A percentile compares a stretch with the other conserved stretches of the same genome.
Conservation (phyloP, 2,329 filamentous ascomycete species). For the Alternaria sp. region DNA sequence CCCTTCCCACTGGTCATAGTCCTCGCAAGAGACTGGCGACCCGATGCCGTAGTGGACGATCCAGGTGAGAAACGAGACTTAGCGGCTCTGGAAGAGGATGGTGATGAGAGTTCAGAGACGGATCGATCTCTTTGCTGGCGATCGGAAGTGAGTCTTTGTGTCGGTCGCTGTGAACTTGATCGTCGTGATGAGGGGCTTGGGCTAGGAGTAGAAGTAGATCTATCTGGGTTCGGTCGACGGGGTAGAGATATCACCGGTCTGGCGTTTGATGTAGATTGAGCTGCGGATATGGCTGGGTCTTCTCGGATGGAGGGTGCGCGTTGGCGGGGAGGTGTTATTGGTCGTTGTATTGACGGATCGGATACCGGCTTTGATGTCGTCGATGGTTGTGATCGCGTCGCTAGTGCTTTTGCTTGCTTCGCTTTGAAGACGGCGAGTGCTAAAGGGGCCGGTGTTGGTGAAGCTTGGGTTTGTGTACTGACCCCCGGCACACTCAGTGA, state of each 20-base stretch:
- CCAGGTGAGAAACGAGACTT: background rate
- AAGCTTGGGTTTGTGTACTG: background rate
- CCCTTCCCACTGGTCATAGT: slow-evolving; percentile 30
- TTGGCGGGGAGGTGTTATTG: slow-evolving; percentile 12
- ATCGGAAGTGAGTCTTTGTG: background rate
- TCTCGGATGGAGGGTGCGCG: background rate
- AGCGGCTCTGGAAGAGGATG: background rate
- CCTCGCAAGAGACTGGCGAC: slow-evolving; percentile 18
- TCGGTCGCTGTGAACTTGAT: slow-evolving; percentile 1
- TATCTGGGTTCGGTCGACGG: background rate
- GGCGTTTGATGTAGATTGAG: background rate
- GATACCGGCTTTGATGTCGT: background rate
- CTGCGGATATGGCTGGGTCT: slow-evolving; percentile 9
- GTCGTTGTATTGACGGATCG: background rate
- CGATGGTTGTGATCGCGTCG: background rate
- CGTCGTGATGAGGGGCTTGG: background rate
- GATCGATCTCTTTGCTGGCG: slow-evolving; percentile 10
- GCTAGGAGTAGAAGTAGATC: background rate
- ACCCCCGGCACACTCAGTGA: background rate
- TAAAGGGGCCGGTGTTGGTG: slow-evolving; percentile 5
- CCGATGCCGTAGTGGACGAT: background rate
- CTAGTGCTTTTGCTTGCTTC: background rate
- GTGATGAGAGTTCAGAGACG: slow-evolving; percentile 1
- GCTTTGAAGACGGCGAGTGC: slow-evolving; percentile 1
- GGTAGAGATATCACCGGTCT: background rate